These are phyloP conservation scores for Lepidium africanum DNA, from an alignment of 345 rosid species.

Conservation along the genomic window DNA sequence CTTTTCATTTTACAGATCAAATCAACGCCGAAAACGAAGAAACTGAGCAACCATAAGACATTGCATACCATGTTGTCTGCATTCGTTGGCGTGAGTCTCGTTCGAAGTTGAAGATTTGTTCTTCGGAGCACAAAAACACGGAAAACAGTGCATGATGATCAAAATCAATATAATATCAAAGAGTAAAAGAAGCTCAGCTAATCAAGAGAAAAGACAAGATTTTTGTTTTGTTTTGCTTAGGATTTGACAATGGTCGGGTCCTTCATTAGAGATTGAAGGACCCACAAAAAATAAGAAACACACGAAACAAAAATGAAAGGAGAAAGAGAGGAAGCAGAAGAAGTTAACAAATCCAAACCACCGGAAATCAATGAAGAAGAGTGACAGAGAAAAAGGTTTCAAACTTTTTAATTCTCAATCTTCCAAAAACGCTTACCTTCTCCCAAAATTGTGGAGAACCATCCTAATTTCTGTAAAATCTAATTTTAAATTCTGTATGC, in stretches of 20 bases:
- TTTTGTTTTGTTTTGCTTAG: neutral
- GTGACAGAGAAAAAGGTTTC: neutral
- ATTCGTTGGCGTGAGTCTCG: constrained; percentile 2
- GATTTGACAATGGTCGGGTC: constrained; percentile 29
- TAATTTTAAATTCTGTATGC: neutral
- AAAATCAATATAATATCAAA: neutral
- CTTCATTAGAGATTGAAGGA: constrained; percentile 44
- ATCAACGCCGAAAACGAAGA: neutral
- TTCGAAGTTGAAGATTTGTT: constrained; percentile 20
- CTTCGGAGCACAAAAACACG: constrained; percentile 50
- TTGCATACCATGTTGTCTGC: constrained; percentile 12
- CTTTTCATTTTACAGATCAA: neutral
- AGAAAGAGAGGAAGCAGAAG: neutral
- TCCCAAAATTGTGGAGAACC: constrained; percentile 25
- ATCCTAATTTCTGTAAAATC: constrained; percentile 2
- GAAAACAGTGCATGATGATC: constrained; percentile 59
- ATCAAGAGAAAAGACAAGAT: neutral
- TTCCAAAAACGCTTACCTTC: neutral
- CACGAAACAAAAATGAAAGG: neutral
- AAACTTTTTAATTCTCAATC: neutral
- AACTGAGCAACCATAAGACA: neutral
- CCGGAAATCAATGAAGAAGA: neutral
- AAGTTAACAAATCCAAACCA: constrained; percentile 10
- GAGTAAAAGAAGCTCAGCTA: neutral
- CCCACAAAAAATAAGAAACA: constrained; percentile 25